phyloP scores from a whole-genome alignment of 2,329 filamentous ascomycete species.

The Botrytis fragariae region DNA sequence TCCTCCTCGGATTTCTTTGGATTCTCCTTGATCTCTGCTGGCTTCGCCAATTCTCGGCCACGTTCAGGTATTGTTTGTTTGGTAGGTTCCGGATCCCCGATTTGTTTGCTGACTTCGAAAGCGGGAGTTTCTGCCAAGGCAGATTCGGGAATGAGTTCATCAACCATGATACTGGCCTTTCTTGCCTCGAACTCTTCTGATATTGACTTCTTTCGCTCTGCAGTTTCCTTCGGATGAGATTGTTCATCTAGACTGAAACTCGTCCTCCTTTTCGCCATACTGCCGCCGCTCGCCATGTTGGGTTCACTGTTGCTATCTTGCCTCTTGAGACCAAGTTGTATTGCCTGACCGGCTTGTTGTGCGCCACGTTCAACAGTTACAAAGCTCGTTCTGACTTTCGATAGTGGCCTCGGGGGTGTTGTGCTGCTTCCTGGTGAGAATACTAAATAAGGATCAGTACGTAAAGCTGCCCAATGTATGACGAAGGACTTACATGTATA shows the following conservation, averaged over 20 bases:
- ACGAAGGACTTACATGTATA: conserved; percentile 43
- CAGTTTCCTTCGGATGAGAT: conserved; percentile 28
- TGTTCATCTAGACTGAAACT: conserved; percentile 36
- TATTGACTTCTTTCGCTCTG: conserved; percentile 32
- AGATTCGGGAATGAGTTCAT: conserved; percentile 35
- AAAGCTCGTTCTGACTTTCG: conserved; percentile 73
- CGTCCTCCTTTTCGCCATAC: conserved; percentile 31
- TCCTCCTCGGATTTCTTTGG: conserved; percentile 15
- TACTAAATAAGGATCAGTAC: conserved; percentile 23
- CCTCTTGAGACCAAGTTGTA: conserved; percentile 44
- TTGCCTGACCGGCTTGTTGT: conserved; percentile 38
- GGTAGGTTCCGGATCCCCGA: conserved; percentile 22
- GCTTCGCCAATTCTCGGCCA: conserved; percentile 17
- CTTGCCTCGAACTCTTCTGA: conserved; percentile 31
- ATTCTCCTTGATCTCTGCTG: conserved; percentile 25
- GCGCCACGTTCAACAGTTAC: conserved; percentile 62
- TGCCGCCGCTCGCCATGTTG: conserved; percentile 18
- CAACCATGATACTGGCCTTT: conserved; percentile 31
- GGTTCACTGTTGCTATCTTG: conserved; percentile 32
- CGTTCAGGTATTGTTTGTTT: conserved; percentile 20
- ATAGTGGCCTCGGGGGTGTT: conserved; percentile 62
- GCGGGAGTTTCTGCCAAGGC: conserved; percentile 32
- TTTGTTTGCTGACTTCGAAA: conserved; percentile 27
- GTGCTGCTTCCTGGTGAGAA: conserved; percentile 30
- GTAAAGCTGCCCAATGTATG: conserved; percentile 23